phyloP scores from a whole-genome alignment of 2,329 filamentous ascomycete species.

The Exophiala mesophila region DNA sequence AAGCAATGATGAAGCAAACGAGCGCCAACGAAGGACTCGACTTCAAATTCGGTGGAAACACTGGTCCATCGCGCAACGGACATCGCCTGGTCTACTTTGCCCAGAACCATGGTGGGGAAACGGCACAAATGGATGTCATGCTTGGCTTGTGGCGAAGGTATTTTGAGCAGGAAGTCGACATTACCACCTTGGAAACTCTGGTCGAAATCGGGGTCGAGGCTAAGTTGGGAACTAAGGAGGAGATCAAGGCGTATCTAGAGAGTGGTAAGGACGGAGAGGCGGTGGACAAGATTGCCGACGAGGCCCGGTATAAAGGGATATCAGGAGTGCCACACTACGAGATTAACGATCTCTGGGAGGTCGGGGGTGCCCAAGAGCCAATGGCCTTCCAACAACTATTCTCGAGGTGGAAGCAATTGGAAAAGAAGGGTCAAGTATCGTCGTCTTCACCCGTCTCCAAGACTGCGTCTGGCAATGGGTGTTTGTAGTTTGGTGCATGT shows the following conservation, averaged over 20 bases:
- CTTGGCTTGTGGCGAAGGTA: slow-evolving; percentile 61
- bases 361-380: slow-evolving; percentile 69
- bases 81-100: slow-evolving; percentile 71
- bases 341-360: slow-evolving; percentile 57
- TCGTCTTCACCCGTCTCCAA: background rate
- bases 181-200: slow-evolving; percentile 54
- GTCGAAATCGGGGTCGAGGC: slow-evolving; percentile 49
- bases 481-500: no score
- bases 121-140: slow-evolving; percentile 55
- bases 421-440: slow-evolving; percentile 10
- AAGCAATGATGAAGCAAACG: slow-evolving; percentile 51
- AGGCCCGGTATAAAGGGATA: slow-evolving; percentile 50
- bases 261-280: slow-evolving; percentile 52
- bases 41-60: slow-evolving; percentile 66
- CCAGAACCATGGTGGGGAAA: slow-evolving; percentile 48
- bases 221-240: slow-evolving; percentile 39
- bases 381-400: slow-evolving; percentile 63
- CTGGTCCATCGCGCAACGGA: slow-evolving; percentile 73
- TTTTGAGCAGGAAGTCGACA: slow-evolving; percentile 61
- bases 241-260: slow-evolving; percentile 52
- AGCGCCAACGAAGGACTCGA: slow-evolving; percentile 65
- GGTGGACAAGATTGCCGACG: slow-evolving; percentile 53
- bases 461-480: background rate
- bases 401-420: slow-evolving; percentile 51
- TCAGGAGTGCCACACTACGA: slow-evolving; percentile 71